phyloP scores from a whole-genome alignment of 1,284 basidiomycete species.

The Anthracocystis walkeri region DNA sequence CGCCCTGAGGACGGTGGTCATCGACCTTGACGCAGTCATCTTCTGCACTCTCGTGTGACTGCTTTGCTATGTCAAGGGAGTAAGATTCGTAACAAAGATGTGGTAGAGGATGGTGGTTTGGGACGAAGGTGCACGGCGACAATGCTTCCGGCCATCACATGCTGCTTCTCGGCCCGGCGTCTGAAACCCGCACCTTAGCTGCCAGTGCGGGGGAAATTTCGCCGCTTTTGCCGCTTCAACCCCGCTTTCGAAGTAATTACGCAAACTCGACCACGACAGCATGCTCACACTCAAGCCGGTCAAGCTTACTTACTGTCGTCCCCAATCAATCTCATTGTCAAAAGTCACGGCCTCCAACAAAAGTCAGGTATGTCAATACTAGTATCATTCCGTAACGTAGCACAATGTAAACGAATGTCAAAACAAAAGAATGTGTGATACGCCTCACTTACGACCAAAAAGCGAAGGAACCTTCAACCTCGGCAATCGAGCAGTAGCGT shows the following conservation, averaged over 20 bases:
- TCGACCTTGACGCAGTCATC: conserved; percentile 14
- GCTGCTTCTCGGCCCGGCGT: background rate
- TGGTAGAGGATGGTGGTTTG: background rate
- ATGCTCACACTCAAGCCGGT: background rate
- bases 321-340: background rate
- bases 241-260: conserved; percentile 21
- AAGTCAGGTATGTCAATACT: background rate
- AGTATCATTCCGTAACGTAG: background rate
- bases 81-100: background rate
- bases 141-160: background rate
- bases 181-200: conserved; percentile 5
- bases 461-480: conserved; percentile 23
- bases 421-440: background rate
- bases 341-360: no score
- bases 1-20: background rate
- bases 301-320: background rate
- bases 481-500: conserved; percentile 21
- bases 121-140: background rate
- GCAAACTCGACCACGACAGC: conserved; percentile 1
- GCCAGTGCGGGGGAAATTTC: conserved; percentile 5
- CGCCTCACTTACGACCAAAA: conserved; percentile 31
- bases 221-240: conserved; percentile 8
- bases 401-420: background rate
- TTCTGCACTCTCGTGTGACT: background rate
- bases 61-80: background rate